Evolutionary conservation across 2,329 filamentous ascomycete species (phyloP), one percentile per base, ranked within the genome.

Genomic region (Ophiocordyceps polyrhachis-furcata): DNA sequence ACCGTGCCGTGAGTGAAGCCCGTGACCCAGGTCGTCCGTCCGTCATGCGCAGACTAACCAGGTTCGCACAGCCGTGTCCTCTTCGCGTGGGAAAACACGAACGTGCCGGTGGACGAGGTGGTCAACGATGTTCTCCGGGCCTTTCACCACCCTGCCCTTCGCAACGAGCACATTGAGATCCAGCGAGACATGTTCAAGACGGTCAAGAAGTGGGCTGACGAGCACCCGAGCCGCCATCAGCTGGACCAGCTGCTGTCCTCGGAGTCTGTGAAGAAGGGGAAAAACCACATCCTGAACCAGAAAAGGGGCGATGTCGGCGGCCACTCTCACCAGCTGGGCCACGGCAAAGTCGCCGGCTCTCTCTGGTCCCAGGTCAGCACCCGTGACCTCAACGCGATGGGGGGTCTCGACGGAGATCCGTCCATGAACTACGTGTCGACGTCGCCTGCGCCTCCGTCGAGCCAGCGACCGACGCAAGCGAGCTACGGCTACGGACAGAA

Each of bases 21-120:
- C 20, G 19, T 4, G 4, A 15, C 13, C 7, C 19, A 25, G 15
- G 28, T 31, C 4, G 25, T n/a, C n/a, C n/a, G n/a, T n/a, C n/a
- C n/a, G n/a, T 25, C 6, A 12, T 13, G 5, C 17, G n/a, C 13
- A 17, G 45, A 40, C 20, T 49, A 32, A 45, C 41, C 12, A n/a
- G 14, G 23, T 32, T 32, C 7, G 12, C 23, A 77, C 23, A 77
- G 74, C 2, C 83, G 89, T 32, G 67, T 96, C 42, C 70, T 98
- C 19, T 93, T 89, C 57, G 89, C 88, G 4, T 96, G 88, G 86
- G 84, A 96, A 51, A 83, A 96, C 58, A 75, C 82, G 3, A 77
- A 81, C 40, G 79, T 94, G 0, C 76, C 85, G 0, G 81, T 91
- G 4, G 75, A 93, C 35, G 83, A 93, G 60, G 81, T 96, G 1